Conservation (phyloP, 768 basidiomycete genomes). For the Agaricus sinodeliciosus region DNA sequence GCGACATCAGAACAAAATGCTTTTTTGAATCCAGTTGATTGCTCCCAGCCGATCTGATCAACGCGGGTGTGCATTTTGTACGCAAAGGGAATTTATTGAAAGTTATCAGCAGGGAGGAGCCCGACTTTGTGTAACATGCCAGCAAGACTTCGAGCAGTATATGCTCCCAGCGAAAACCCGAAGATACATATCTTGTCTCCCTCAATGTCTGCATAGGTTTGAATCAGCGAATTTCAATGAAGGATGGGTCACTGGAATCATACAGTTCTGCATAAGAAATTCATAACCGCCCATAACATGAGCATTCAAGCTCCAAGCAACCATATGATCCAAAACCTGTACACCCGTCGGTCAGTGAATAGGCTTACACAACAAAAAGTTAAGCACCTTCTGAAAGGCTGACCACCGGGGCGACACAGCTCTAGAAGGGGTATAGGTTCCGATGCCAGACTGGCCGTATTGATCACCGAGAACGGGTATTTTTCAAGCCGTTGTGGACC, state of each 20-base stretch:
- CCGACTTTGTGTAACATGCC: constrained; percentile 50
- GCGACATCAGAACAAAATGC: constrained; percentile 46
- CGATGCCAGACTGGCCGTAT: constrained; percentile 37
- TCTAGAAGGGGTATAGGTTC: constrained; percentile 38
- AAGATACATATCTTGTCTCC: constrained; percentile 62
- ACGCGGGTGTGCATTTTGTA: constrained; percentile 54
- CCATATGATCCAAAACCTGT: constrained; percentile 40
- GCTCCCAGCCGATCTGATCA: constrained; percentile 40
- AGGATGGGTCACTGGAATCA: constrained; percentile 8
- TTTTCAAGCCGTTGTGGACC: not conserved
- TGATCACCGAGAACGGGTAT: not conserved
- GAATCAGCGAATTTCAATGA: no score
- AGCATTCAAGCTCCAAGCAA: constrained; percentile 41
- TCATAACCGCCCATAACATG: constrained; percentile 54
- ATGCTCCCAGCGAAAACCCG: constrained; percentile 62
- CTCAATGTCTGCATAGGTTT: constrained; percentile 26
- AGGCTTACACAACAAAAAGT: not conserved
- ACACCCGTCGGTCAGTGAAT: not conserved
- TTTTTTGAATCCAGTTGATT: constrained; percentile 48
- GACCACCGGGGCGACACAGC: constrained; percentile 29
- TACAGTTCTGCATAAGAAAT: constrained; percentile 55
- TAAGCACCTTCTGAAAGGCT: constrained; percentile 31
- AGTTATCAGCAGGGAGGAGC: constrained; percentile 38
- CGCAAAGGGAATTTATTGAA: constrained; percentile 56
- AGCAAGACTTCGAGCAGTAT: constrained; percentile 41